Percentiles rank a stretch among this genome's conserved stretches.
Evolutionary conservation across 345 rosid genomes (phyloP).

Genomic region (Lepidium didymum): DNA sequence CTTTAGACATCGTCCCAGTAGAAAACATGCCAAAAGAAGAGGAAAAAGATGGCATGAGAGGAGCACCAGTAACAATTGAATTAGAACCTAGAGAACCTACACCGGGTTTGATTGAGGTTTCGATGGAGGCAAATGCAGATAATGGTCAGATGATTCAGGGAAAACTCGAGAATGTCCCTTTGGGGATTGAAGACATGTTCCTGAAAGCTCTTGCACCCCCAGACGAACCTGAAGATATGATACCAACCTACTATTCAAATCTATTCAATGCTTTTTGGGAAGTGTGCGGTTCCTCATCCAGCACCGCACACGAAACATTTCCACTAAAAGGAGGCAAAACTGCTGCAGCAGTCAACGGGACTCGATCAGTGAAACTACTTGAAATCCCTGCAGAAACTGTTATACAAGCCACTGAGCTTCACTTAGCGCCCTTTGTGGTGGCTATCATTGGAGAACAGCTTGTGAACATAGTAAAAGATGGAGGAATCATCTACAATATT

Average conservation of each 20-base stretch:
- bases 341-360: constrained; percentile 66
- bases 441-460: constrained; percentile 71
- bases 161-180: constrained; percentile 61
- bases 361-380: constrained; percentile 82
- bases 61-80: constrained; percentile 61
- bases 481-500: constrained; percentile 52
- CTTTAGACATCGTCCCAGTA: constrained; percentile 42
- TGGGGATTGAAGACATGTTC: constrained; percentile 96
- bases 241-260: constrained; percentile 48
- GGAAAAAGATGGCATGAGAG: constrained; percentile 32
- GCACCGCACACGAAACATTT: constrained; percentile 73
- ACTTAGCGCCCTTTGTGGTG: constrained; percentile 68
- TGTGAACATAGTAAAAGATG: constrained; percentile 49
- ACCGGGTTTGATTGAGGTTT: constrained; percentile 83
- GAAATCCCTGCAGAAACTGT: constrained; percentile 58
- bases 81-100: constrained; percentile 85
- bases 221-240: constrained; percentile 40
- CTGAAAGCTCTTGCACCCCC: constrained; percentile 63
- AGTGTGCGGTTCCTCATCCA: constrained; percentile 66
- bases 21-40: constrained; percentile 40
- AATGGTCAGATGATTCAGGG: constrained; percentile 73
- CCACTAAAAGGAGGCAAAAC: constrained; percentile 71
- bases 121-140: constrained; percentile 77
- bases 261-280: constrained; percentile 83
- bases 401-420: constrained; percentile 43